These are phyloP conservation scores for Ogataea salicorniae DNA, from an alignment of 805 yeast species.

Conservation along the genomic window DNA sequence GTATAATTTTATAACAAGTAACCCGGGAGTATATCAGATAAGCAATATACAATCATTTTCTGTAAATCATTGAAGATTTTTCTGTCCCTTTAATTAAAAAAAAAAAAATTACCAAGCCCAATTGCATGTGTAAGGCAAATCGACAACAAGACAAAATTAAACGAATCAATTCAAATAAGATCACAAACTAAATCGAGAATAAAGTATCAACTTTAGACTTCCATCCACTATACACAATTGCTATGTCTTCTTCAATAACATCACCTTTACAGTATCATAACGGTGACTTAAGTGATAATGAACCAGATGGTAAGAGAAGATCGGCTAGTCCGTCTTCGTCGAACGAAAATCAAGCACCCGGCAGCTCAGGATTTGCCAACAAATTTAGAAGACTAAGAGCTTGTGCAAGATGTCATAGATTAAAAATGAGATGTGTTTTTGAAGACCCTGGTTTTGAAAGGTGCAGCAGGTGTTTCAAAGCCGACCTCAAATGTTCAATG, in stretches of 20 bases:
- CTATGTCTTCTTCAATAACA: neutral
- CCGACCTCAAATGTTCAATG: slow-evolving; percentile 42
- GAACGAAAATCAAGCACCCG: neutral
- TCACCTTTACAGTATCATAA: neutral
- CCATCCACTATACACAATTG: too few relatives aligned
- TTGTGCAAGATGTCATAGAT: slow-evolving; percentile 51
- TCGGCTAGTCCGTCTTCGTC: neutral
- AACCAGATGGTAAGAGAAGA: neutral
- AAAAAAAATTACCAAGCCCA: too few relatives aligned
- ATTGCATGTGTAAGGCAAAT: too few relatives aligned
- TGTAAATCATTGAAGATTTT: too few relatives aligned
- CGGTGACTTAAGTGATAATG: slow-evolving; percentile 1
- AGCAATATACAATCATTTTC: too few relatives aligned
- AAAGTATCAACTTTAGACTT: too few relatives aligned
- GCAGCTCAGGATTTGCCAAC: slow-evolving; percentile 31
- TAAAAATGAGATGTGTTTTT: slow-evolving; percentile 48
- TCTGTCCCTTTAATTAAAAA: too few relatives aligned
- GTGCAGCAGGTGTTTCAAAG: slow-evolving; percentile 42
- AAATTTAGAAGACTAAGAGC: slow-evolving; percentile 46
- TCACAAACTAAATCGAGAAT: too few relatives aligned
- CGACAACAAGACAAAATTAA: too few relatives aligned
- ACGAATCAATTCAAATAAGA: too few relatives aligned
- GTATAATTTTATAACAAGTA: too few relatives aligned
- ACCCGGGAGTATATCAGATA: too few relatives aligned
- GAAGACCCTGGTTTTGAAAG: slow-evolving; percentile 39